phyloP scores from a whole-genome alignment of 768 basidiomycete species.

The Infundibulicybe gibba region DNA sequence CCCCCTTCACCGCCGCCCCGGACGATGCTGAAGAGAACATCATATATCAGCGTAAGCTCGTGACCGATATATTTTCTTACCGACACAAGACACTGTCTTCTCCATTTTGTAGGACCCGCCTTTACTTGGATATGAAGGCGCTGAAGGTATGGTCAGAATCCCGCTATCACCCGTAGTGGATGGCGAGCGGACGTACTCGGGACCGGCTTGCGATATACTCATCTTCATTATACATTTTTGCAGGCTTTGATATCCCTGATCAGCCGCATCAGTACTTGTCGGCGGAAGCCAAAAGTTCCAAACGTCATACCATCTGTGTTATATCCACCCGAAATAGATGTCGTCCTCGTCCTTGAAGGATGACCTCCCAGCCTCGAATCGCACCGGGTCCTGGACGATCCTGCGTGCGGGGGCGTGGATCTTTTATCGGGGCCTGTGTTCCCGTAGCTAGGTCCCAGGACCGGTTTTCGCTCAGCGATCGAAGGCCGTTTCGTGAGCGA shows the following conservation, averaged over 20 bases:
- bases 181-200: constrained; percentile 2
- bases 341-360: constrained; percentile 3
- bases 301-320: background rate
- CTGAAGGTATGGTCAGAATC: background rate
- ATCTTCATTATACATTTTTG: constrained; percentile 7
- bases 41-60: constrained; percentile 6
- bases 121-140: constrained; percentile 4
- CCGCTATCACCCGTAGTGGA: background rate
- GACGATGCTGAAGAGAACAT: constrained; percentile 3
- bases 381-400: constrained; percentile 1
- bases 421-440: constrained; percentile 15
- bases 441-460: constrained; percentile 13
- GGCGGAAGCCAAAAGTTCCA: background rate
- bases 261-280: background rate
- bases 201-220: constrained; percentile 6
- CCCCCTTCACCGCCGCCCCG: constrained; percentile 11
- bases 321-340: constrained; percentile 4
- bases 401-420: constrained; percentile 15
- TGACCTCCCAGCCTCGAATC: background rate
- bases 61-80: background rate
- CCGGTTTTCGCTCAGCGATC: constrained; percentile 15
- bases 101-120: constrained; percentile 9
- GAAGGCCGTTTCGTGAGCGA: constrained; percentile 14
- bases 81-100: constrained; percentile 6
- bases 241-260: constrained; percentile 7